These are phyloP conservation scores for Xylariales sp. DNA, from an alignment of 2,329 filamentous ascomycete genomes.

Conservation along the genomic window DNA sequence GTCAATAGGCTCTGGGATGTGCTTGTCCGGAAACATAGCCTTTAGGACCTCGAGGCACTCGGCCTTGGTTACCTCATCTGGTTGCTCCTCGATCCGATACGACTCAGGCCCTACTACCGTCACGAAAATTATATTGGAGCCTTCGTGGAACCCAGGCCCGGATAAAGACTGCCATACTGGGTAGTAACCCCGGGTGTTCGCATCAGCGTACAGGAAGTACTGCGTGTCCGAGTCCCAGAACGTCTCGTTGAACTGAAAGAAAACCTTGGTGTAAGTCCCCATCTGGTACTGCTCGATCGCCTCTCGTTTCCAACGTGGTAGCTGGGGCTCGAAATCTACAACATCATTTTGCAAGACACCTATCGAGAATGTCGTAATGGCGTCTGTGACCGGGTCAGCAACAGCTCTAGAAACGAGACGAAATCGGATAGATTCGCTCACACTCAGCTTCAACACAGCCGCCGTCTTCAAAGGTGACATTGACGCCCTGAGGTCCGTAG, in stretches of 20 bases:
- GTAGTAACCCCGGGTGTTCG: conserved; percentile 56
- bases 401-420: not conserved
- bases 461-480: conserved; percentile 63
- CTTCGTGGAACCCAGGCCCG: conserved; percentile 66
- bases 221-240: conserved; percentile 69
- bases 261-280: conserved; percentile 80
- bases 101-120: conserved; percentile 69
- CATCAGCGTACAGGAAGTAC: conserved; percentile 60
- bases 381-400: conserved; percentile 51
- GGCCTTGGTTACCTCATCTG: conserved; percentile 66
- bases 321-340: conserved; percentile 66
- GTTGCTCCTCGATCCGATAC: conserved; percentile 68
- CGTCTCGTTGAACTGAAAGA: conserved; percentile 73
- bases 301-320: conserved; percentile 73
- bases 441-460: conserved; percentile 50
- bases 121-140: conserved; percentile 73
- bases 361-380: conserved; percentile 74
- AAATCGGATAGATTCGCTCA: conserved; percentile 28
- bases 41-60: conserved; percentile 69
- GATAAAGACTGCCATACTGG: conserved; percentile 74
- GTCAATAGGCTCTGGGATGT: conserved; percentile 68
- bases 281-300: conserved; percentile 74
- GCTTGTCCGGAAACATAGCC: conserved; percentile 68
- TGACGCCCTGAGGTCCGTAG: conserved; percentile 65
- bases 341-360: conserved; percentile 73